Base-by-base conservation (phyloP, 2,329 filamentous ascomycete genomes). In the Zymoseptoria crescenta region DNA sequence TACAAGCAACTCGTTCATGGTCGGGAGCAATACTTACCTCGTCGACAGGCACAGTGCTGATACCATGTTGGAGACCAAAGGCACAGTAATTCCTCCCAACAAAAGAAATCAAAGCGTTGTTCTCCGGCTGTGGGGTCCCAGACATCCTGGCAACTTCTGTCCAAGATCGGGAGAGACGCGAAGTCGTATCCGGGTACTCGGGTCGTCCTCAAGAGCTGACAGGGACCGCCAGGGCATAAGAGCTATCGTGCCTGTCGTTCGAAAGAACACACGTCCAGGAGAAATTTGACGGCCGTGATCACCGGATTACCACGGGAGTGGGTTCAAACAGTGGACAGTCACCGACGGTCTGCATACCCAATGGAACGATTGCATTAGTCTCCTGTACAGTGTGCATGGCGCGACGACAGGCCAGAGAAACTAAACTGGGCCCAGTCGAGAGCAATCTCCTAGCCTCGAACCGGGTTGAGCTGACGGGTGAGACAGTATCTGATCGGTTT, bases 11-110 rank as follows among this genome's bases (percentile, higher is more conserved):
- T 30, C 21, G 24, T 30, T n/a, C 8, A 5, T 24, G 20, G 7
- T 8, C 21, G 24, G 24, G 24, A n/a, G 8, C 35, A 8, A 54
- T n/a, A 65, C 70, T 57, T 61, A 72, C 71, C 59, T 71, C 68
- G 52, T 74, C 72, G n/a, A 74, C 64, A 6, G 72, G 72, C 3
- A 72, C 63, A 53, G 67, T 70, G 58, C 69, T 64, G 48, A 70
- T 64, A 28, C 63, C 58, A 27, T 70, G 56, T 41, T 68, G 57
- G 35, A 71, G 30, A 10, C 65, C 62, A 50, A 68, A 71, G 7
- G 56, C 60, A 30, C 64, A 57, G 55, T 67, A 72, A n/a, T 63
- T 61, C 49, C 70, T 59, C 4, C 63, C 64, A n/a, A 45, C 58
- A 29, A 62, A 65, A 8, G 53, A 27, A 10, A 61, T 56, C 13